Evolutionary conservation across 257 asterid species (phyloP).

Genomic region (Solanum clarkiae): DNA sequence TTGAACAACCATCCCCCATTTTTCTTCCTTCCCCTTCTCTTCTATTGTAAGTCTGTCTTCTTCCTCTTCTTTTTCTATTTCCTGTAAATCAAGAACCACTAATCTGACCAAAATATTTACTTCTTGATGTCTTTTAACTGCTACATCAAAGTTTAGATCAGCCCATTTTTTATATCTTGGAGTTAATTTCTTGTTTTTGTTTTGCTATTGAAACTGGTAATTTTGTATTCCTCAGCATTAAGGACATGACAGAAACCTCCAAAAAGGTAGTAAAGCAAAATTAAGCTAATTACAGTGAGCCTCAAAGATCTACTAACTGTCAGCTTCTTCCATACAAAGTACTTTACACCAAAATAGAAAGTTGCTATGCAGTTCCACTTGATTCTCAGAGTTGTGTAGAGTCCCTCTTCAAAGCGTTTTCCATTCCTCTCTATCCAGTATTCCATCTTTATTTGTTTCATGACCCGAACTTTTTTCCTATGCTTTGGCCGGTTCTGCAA

Average conservation of each 20-base stretch:
- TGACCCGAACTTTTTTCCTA: neutral
- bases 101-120: neutral
- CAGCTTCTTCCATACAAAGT: neutral
- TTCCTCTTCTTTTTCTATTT: neutral
- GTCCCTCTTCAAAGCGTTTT: neutral
- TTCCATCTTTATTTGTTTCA: neutral
- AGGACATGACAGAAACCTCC: neutral
- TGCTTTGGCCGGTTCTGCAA: neutral
- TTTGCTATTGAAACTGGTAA: neutral
- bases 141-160: neutral
- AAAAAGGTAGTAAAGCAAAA: neutral
- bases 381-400: neutral
- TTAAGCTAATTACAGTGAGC: neutral
- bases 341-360: neutral
- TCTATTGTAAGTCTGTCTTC: neutral
- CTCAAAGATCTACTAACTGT: neutral
- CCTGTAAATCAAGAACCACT: neutral
- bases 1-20: neutral
- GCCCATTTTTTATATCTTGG: neutral
- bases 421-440: neutral
- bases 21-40: neutral
- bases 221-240: too few relatives aligned
- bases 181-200: too few relatives aligned
- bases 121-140: neutral
- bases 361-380: neutral